Conservation (phyloP, 495 filamentous ascomycete genomes). For the Elaphomyces granulatus region DNA sequence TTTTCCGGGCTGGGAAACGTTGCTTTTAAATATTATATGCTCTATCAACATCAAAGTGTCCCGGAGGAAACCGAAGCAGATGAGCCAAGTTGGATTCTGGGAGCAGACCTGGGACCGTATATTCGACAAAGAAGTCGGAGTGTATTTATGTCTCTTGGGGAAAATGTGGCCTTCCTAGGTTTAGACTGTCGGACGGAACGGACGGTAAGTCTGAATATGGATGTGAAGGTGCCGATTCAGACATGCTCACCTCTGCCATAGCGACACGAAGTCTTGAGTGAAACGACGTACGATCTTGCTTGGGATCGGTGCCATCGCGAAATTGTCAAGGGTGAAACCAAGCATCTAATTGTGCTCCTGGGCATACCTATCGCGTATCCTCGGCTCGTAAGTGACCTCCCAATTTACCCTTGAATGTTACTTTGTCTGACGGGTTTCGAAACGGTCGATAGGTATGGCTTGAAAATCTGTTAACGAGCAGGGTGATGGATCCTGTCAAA, state of each 20-base stretch:
- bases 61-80: constrained; percentile 59
- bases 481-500: constrained; percentile 73
- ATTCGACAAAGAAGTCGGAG: constrained; percentile 76
- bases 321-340: constrained; percentile 67
- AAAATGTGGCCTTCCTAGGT: constrained; percentile 65
- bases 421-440: constrained; percentile 1
- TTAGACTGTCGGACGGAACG: constrained; percentile 88
- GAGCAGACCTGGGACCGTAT: constrained; percentile 69
- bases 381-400: constrained; percentile 49
- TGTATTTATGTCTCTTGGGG: constrained; percentile 71
- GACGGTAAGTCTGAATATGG: constrained; percentile 30
- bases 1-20: constrained; percentile 80
- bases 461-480: constrained; percentile 64
- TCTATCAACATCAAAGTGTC: constrained; percentile 92
- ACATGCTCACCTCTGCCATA: constrained; percentile 20
- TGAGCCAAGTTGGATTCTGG: constrained; percentile 87
- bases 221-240: neutral
- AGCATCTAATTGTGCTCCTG: constrained; percentile 76
- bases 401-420: constrained; percentile 11
- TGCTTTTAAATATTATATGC: constrained; percentile 95
- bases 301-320: constrained; percentile 74
- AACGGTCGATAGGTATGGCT: constrained; percentile 40
- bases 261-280: constrained; percentile 62
- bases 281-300: constrained; percentile 66
- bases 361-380: constrained; percentile 90